Evolutionary conservation across 768 basidiomycete genomes (phyloP).

Genomic region (Podaxis rugospora): DNA sequence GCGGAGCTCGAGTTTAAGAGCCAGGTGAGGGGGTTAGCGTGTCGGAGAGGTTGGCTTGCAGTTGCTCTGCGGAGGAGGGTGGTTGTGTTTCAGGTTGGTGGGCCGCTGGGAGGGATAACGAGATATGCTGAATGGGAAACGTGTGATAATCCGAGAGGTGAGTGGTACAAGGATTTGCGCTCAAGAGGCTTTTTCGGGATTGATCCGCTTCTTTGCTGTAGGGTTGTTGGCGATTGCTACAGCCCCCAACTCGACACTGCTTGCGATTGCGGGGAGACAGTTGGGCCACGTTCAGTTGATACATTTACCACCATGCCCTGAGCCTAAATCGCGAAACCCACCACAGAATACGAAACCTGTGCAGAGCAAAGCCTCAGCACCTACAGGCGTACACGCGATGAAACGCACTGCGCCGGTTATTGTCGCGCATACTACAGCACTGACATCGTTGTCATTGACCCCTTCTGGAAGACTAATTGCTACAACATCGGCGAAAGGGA

Average conservation of each 20-base stretch:
- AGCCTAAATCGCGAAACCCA: slow-evolving; percentile 52
- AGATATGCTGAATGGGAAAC: slow-evolving; percentile 82
- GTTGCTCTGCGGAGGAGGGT: slow-evolving; percentile 78
- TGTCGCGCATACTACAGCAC: slow-evolving; percentile 74
- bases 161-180: slow-evolving; percentile 19
- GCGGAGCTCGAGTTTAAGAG: slow-evolving; percentile 90
- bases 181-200: slow-evolving; percentile 12
- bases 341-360: slow-evolving; percentile 36
- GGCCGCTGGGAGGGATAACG: slow-evolving; percentile 36
- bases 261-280: slow-evolving; percentile 82
- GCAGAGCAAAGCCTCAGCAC: slow-evolving; percentile 32
- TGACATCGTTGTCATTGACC: slow-evolving; percentile 75
- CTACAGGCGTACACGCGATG: slow-evolving; percentile 8
- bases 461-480: slow-evolving; percentile 77
- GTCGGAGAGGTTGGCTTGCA: slow-evolving; percentile 79
- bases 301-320: slow-evolving; percentile 76
- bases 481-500: slow-evolving; percentile 80
- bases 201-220: slow-evolving; percentile 15
- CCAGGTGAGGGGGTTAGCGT: slow-evolving; percentile 72
- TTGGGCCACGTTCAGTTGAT: slow-evolving; percentile 85
- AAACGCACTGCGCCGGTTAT: slow-evolving; percentile 72
- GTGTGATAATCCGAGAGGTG: slow-evolving; percentile 80
- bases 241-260: slow-evolving; percentile 70
- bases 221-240: slow-evolving; percentile 82
- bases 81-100: slow-evolving; percentile 69